Evolutionary conservation across 2,329 filamentous ascomycete species (phyloP), one percentile per base, ranked within the genome.

Genomic region (Periglandula ipomoeae): DNA sequence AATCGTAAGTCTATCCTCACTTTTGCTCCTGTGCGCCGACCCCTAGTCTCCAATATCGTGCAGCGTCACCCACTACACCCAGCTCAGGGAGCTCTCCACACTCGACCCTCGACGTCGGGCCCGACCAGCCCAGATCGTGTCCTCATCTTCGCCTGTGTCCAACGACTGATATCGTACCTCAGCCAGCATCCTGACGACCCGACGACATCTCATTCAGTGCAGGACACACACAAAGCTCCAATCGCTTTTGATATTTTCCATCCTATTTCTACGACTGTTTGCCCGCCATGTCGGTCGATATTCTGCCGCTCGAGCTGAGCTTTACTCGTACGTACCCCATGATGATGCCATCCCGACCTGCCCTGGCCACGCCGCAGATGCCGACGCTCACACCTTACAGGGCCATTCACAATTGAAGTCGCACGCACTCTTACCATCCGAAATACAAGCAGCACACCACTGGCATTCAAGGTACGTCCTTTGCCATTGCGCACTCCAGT

Each of bases 251-350:
- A 43, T 13, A 11, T 32, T 10, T 10, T 30, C 30, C 15, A 20
- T 40, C 39, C 34, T 47, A 49, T 51, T 46, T 46, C 34, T 13
- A 50, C 43, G 13, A 27, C 11, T 15, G 11, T 15, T 17, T 32
- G 34, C 45, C 52, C 70, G 78, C 62, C 71, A 97, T 97, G 93
- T 94, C 91, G 60, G 85, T 98, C 73, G 87, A 95, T 62, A 87
- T 98, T 65, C 84, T 93, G 61, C 93, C 91, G 52, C 70, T 80
- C 59, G 93, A 97, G 79, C 82, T 98, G 65, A 87, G 82, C 73
- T 98, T 98, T 74, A 85, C 84, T 71, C 87, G 93, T 97, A 77
- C 64, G 85, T 77, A 53, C 20, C n/a, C 15, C 17, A 47, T n/a
- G 11, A 26, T 39, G 40, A 44, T 27, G 40, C 30, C 40, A 22